These are phyloP conservation scores for Trichosporon sp. DNA, from an alignment of 1,284 basidiomycete genomes.

Conservation along the genomic window DNA sequence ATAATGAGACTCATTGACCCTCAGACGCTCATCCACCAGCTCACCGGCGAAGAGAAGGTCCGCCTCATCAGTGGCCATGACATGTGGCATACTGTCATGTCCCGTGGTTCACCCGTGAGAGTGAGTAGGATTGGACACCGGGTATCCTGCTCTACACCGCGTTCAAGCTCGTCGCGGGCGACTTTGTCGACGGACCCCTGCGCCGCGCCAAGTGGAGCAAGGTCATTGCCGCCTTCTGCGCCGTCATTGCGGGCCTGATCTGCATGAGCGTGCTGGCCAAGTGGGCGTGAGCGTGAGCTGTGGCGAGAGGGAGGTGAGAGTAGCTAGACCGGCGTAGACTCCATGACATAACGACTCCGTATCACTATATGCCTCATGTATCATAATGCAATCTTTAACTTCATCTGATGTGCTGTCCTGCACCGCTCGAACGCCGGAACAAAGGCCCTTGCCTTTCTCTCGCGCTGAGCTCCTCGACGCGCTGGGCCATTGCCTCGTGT, in stretches of 20 bases:
- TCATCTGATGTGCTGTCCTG: neutral
- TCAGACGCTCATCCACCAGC: too few species aligned
- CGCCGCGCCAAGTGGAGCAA: conserved; percentile 30
- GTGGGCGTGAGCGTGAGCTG: conserved; percentile 42
- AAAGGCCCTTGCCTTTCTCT: neutral
- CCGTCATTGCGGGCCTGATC: conserved; percentile 42
- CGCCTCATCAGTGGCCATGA: too few species aligned
- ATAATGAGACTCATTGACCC: too few species aligned
- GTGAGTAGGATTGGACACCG: too few species aligned
- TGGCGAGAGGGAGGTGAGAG: too few species aligned
- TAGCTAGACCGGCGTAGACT: neutral
- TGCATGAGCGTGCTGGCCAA: conserved; percentile 55
- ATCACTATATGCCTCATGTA: conserved; percentile 1
- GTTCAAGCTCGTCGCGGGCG: conserved; percentile 42
- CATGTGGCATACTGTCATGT: too few species aligned
- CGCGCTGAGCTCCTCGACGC: neutral
- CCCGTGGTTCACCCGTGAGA: too few species aligned
- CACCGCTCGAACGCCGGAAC: neutral
- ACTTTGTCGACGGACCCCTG: conserved; percentile 41
- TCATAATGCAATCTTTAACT: neutral
- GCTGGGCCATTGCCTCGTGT: neutral
- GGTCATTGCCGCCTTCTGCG: conserved; percentile 36
- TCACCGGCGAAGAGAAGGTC: too few species aligned
- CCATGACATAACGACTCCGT: conserved; percentile 2
- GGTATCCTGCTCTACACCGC: conserved; percentile 40